Evolutionary conservation across 2,329 filamentous ascomycete species (phyloP).

Genomic region (Graphilbum sp.): DNA sequence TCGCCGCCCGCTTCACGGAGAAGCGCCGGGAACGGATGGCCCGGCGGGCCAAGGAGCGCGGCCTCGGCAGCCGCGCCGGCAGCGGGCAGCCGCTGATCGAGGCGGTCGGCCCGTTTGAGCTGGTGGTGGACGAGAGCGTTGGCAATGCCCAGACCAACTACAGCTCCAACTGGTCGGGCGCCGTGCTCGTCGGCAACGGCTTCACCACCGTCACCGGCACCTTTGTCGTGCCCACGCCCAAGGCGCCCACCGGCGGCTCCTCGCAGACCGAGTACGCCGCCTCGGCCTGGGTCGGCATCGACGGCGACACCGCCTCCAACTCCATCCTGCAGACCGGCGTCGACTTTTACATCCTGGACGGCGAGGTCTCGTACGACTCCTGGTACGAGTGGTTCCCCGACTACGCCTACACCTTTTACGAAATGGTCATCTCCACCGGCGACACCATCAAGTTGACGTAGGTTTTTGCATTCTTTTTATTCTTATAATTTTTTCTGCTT

Average conservation of each 20-base stretch:
- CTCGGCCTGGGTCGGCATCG: slow-evolving; percentile 15
- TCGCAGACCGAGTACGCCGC: slow-evolving; percentile 12
- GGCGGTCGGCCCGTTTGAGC: too few relatives aligned
- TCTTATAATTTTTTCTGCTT: too few relatives aligned
- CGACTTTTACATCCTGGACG: slow-evolving; percentile 8
- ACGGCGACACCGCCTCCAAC: slow-evolving; percentile 13
- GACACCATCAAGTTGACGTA: slow-evolving; percentile 14
- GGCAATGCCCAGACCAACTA: slow-evolving; percentile 13
- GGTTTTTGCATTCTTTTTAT: neutral
- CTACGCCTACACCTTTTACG: slow-evolving; percentile 11
- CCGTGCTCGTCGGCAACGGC: slow-evolving; percentile 3
- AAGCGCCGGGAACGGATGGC: neutral
- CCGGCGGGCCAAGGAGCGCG: neutral
- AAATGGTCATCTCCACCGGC: slow-evolving; percentile 12
- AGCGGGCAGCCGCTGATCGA: neutral
- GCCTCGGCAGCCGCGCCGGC: neutral
- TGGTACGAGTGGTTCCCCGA: slow-evolving; percentile 17
- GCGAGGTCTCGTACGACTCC: slow-evolving; percentile 4
- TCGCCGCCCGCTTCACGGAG: neutral
- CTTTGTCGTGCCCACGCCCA: slow-evolving; percentile 11
- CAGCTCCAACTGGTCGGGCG: slow-evolving; percentile 22
- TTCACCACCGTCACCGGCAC: slow-evolving; percentile 5
- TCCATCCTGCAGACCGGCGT: slow-evolving; percentile 15
- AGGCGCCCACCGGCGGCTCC: slow-evolving; percentile 7
- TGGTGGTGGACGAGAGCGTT: neutral